A percentile compares a stretch with the other conserved stretches of the same genome.
phyloP scores from a whole-genome alignment of 2,329 filamentous ascomycete species.

The Aureobasidium sp. region DNA sequence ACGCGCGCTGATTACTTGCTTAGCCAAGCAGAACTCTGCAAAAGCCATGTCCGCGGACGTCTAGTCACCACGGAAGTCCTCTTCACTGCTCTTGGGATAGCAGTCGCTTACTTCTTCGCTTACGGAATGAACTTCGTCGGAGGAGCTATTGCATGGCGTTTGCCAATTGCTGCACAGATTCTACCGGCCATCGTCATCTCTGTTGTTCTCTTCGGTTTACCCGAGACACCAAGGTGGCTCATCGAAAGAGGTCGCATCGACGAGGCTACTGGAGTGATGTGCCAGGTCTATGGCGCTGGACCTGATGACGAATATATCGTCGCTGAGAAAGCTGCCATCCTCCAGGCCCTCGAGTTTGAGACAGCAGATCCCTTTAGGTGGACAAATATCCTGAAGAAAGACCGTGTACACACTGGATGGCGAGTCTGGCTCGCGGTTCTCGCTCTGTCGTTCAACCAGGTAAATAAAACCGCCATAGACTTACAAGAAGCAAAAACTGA shows the following conservation, averaged over 20 bases:
- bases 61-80: slow-evolving; percentile 29
- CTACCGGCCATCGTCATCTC: slow-evolving; percentile 47
- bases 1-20: no score
- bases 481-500: no score
- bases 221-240: slow-evolving; percentile 45
- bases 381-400: slow-evolving; percentile 37
- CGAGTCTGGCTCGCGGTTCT: slow-evolving; percentile 41
- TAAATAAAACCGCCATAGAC: no score
- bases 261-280: slow-evolving; percentile 30
- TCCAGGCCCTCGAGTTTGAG: slow-evolving; percentile 39
- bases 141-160: slow-evolving; percentile 45
- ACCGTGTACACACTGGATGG: slow-evolving; percentile 38
- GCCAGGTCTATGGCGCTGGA: slow-evolving; percentile 29
- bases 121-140: slow-evolving; percentile 34
- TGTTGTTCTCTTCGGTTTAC: slow-evolving; percentile 37
- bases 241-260: slow-evolving; percentile 31
- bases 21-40: slow-evolving; percentile 28
- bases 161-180: slow-evolving; percentile 48
- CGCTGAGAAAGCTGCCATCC: slow-evolving; percentile 33
- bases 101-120: slow-evolving; percentile 27
- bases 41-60: slow-evolving; percentile 29
- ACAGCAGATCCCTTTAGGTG: slow-evolving; percentile 35
- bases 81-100: slow-evolving; percentile 31
- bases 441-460: slow-evolving; percentile 43
- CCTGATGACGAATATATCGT: slow-evolving; percentile 29